Percentiles rank a stretch among this genome's conserved stretches.
phyloP scores from a whole-genome alignment of 1,284 basidiomycete genomes.

The Afroboletus lepidellus region DNA sequence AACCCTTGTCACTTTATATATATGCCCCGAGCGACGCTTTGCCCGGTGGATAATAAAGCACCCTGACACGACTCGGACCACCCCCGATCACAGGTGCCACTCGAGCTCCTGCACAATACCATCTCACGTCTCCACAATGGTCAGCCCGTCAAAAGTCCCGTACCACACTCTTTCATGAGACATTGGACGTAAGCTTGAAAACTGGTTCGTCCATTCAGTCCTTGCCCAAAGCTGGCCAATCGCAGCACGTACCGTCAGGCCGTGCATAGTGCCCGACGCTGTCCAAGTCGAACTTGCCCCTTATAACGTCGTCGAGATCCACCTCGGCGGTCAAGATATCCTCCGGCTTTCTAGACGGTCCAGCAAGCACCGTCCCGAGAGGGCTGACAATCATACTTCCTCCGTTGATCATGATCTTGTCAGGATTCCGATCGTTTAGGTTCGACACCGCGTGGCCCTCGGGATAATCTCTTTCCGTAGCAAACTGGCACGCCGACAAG shows the following conservation, averaged over 20 bases:
- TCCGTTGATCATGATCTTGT: conserved; percentile 65
- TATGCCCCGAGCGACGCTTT: conserved; percentile 25
- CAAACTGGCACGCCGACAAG: conserved; percentile 63
- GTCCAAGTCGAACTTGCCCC: conserved; percentile 75
- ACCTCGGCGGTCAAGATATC: conserved; percentile 66
- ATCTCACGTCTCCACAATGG: background rate
- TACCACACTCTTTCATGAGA: background rate
- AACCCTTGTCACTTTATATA: conserved; percentile 21
- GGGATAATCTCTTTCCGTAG: conserved; percentile 62
- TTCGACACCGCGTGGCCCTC: conserved; percentile 50
- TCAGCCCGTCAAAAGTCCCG: background rate
- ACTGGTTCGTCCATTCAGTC: conserved; percentile 22
- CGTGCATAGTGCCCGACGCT: conserved; percentile 68
- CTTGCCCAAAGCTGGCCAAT: background rate
- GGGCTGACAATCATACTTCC: conserved; percentile 71
- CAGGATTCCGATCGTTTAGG: conserved; percentile 39
- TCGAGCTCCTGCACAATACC: conserved; percentile 3
- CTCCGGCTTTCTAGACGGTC: conserved; percentile 60
- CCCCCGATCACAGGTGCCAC: background rate
- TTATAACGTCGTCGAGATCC: conserved; percentile 56
- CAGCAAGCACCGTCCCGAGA: conserved; percentile 65
- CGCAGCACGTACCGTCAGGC: conserved; percentile 49
- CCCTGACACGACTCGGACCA: conserved; percentile 14
- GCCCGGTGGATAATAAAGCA: conserved; percentile 13
- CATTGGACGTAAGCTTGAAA: conserved; percentile 23